A percentile compares a stretch with the other conserved stretches of the same genome.
Evolutionary conservation across 164 flowering plant species (phyloP).

Genomic region (Brasenia schreberi): DNA sequence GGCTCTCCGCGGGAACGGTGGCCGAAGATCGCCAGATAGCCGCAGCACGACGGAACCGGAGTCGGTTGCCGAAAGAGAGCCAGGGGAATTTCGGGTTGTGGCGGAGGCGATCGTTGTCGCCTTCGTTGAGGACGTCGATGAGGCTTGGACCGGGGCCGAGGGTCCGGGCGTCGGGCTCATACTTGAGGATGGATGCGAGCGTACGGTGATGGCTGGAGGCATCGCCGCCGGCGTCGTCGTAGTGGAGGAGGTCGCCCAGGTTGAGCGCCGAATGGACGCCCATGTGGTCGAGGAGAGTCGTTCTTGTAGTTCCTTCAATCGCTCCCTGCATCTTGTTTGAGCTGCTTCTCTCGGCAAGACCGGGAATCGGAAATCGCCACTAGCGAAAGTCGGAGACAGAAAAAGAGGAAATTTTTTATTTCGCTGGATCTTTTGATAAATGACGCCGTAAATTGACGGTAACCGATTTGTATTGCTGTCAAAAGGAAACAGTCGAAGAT

Average conservation of each 20-base stretch:
- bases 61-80: slow-evolving; percentile 47
- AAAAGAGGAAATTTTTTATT: too few species aligned
- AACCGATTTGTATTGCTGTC: too few species aligned
- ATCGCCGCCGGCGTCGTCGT: background rate
- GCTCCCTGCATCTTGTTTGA: background rate
- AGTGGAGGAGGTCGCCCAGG: slow-evolving; percentile 7
- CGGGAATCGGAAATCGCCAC: background rate
- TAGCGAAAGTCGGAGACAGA: too few species aligned
- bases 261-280: slow-evolving; percentile 4
- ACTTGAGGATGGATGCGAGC: slow-evolving; percentile 22
- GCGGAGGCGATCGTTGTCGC: slow-evolving; percentile 16
- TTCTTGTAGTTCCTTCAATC: slow-evolving; percentile 3
- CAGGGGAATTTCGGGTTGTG: slow-evolving; percentile 24
- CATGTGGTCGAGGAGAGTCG: slow-evolving; percentile 6
- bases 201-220: slow-evolving; percentile 7
- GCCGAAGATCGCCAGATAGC: slow-evolving; percentile 34
- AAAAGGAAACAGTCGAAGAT: too few species aligned
- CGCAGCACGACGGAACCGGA: slow-evolving; percentile 37
- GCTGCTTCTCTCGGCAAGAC: background rate
- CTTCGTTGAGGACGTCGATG: slow-evolving; percentile 39
- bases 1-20: slow-evolving; percentile 4
- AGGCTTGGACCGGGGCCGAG: slow-evolving; percentile 22
- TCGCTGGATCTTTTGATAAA: too few species aligned
- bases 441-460: too few species aligned
- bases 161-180: slow-evolving; percentile 5